phyloP scores from a whole-genome alignment of 176 grass and related monocot genomes.

The Echinochloa phyllopogon region DNA sequence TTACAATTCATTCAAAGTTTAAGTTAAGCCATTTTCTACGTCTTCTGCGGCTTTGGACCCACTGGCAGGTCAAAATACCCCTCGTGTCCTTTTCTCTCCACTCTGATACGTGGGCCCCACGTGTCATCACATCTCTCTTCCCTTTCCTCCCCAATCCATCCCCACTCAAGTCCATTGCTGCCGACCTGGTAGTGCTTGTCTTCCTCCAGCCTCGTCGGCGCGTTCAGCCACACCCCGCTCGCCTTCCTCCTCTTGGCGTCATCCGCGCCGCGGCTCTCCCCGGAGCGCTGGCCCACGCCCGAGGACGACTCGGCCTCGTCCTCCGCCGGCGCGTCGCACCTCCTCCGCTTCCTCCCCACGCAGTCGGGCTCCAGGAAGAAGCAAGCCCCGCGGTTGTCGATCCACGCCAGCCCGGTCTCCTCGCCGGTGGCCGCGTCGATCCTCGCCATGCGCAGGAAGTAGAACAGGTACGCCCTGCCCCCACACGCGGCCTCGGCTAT shows the following conservation, averaged over 20 bases:
- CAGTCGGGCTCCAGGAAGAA: slow-evolving; percentile 60
- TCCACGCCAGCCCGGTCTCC: slow-evolving; percentile 69
- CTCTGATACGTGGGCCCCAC: too few relatives aligned
- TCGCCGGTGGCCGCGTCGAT: slow-evolving; percentile 54
- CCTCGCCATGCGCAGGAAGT: slow-evolving; percentile 69
- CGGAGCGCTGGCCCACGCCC: slow-evolving; percentile 52
- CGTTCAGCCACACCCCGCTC: slow-evolving; percentile 11
- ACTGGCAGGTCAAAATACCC: too few relatives aligned
- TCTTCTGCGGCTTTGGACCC: too few relatives aligned
- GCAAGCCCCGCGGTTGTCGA: slow-evolving; percentile 62
- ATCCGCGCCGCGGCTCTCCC: slow-evolving; percentile 36
- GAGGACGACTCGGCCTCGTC: slow-evolving; percentile 28
- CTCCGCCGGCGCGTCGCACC: background rate
- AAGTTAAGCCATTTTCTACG: too few relatives aligned
- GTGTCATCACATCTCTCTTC: too few relatives aligned
- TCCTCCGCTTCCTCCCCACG: slow-evolving; percentile 18
- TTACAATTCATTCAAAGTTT: too few relatives aligned
- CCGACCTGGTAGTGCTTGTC: slow-evolving; percentile 68
- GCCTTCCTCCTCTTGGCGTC: background rate
- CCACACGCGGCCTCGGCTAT: slow-evolving; percentile 36
- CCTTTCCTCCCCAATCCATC: too few relatives aligned
- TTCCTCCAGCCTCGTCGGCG: slow-evolving; percentile 34
- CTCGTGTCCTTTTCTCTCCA: too few relatives aligned
- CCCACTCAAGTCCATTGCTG: too few relatives aligned
- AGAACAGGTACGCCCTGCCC: slow-evolving; percentile 50